A percentile compares a stretch with the other conserved stretches of the same genome.
These are phyloP conservation scores for Anthoceros angustus DNA, from an alignment of 225 moss, liverwort and hornwort genomes.

Conservation along the genomic window DNA sequence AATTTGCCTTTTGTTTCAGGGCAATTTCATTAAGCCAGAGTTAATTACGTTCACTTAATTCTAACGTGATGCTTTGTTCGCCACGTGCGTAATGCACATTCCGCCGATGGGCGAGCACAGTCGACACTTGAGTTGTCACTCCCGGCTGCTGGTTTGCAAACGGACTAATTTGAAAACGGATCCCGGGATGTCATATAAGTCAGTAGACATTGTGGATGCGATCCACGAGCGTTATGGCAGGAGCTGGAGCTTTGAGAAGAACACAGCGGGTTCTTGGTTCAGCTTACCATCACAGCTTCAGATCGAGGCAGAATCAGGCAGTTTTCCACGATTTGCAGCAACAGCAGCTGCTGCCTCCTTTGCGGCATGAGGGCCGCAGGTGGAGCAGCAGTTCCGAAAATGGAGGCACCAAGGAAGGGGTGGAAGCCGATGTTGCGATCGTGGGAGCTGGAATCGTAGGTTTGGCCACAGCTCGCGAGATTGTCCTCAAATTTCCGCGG, in stretches of 20 bases:
- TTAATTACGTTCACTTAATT: too few species aligned
- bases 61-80: too few species aligned
- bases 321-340: background rate
- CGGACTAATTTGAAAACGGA: too few species aligned
- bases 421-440: constrained; percentile 56
- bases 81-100: too few species aligned
- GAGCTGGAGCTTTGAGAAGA: background rate
- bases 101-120: too few species aligned
- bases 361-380: constrained; percentile 11
- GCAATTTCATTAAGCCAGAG: too few species aligned
- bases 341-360: background rate
- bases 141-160: too few species aligned
- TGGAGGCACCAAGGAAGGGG: constrained; percentile 27
- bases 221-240: background rate
- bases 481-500: constrained; percentile 42
- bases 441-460: constrained; percentile 74
- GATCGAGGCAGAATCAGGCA: background rate
- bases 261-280: background rate
- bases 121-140: too few species aligned
- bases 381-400: constrained; percentile 25
- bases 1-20: too few species aligned
- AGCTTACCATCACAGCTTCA: background rate
- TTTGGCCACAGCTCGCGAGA: constrained; percentile 67
- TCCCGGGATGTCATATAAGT: too few species aligned
- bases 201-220: too few species aligned